Percentiles rank a stretch among this genome's conserved stretches.
phyloP scores from a whole-genome alignment of 768 basidiomycete species.

The Pulveroboletus sp. region DNA sequence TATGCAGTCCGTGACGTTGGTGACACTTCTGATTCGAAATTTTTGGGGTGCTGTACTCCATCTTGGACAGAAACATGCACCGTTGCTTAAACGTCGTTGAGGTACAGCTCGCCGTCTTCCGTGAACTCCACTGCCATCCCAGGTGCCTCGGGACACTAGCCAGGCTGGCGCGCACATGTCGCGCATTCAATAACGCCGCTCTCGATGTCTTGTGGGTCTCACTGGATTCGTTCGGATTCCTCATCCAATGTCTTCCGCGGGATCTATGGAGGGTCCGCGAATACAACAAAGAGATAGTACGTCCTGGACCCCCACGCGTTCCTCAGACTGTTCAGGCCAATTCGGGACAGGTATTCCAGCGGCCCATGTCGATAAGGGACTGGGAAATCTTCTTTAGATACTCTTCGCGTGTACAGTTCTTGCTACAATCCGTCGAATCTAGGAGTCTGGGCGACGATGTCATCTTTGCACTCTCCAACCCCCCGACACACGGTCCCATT shows the following conservation, averaged over 20 bases:
- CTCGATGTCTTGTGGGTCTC: conserved; percentile 25
- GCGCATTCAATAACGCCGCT: conserved; percentile 18
- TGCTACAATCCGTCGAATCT: conserved; percentile 2
- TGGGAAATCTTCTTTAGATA: conserved; percentile 29
- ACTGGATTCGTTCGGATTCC: conserved; percentile 19
- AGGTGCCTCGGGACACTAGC: conserved; percentile 12
- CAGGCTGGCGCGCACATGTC: conserved; percentile 25
- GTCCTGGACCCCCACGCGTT: background rate
- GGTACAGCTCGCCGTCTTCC: conserved; percentile 24
- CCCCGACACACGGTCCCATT: conserved; percentile 20
- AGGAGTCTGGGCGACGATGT: conserved; percentile 17
- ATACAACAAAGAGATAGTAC: conserved; percentile 8
- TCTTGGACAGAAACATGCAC: conserved; percentile 14
- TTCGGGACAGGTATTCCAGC: conserved; percentile 17
- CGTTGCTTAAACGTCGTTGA: conserved; percentile 26
- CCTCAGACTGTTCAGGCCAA: conserved; percentile 5
- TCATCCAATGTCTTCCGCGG: conserved; percentile 26
- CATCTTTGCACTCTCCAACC: conserved; percentile 23
- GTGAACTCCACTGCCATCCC: conserved; percentile 5
- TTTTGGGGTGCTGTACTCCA: background rate
- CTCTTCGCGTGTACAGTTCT: conserved; percentile 18
- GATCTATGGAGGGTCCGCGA: conserved; percentile 28
- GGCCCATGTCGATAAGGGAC: conserved; percentile 26
- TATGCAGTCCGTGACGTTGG: background rate
- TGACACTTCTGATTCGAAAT: background rate